Percentiles rank a stretch among this genome's conserved stretches.
Evolutionary conservation across 2,329 filamentous ascomycete species (phyloP).

Genomic region (Cordyceps javanica): DNA sequence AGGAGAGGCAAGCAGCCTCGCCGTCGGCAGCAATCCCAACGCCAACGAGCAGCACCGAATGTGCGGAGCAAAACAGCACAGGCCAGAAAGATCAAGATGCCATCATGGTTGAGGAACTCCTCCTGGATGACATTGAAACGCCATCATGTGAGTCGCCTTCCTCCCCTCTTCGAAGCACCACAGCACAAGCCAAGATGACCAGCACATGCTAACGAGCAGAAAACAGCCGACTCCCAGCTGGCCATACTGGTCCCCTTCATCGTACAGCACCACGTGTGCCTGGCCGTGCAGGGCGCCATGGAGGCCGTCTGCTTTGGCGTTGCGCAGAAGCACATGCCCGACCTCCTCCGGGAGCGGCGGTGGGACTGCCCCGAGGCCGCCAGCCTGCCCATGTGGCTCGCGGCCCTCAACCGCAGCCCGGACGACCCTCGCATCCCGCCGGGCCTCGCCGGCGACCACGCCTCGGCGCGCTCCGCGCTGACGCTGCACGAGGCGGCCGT

Average conservation of each 20-base stretch:
- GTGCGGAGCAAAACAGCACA: background rate
- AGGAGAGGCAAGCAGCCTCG: background rate
- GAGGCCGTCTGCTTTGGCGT: background rate
- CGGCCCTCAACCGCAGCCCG: background rate
- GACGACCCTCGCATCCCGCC: background rate
- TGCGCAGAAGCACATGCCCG: background rate
- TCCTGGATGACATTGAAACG: background rate
- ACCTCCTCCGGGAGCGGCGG: background rate
- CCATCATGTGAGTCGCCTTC: background rate
- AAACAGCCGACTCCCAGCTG: background rate
- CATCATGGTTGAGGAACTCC: background rate
- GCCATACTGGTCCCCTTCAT: background rate
- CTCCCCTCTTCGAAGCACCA: background rate
- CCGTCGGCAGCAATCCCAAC: background rate
- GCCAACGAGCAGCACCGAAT: background rate
- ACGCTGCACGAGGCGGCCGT: background rate
- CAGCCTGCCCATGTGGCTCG: background rate
- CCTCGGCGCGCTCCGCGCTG: background rate
- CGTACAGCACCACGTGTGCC: background rate
- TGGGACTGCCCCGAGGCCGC: background rate
- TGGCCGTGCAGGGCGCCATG: background rate
- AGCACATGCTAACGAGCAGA: background rate
- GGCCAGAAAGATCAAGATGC: background rate
- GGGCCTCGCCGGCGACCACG: background rate
- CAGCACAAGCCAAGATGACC: background rate